Percentiles rank a stretch among this genome's conserved stretches.
These are phyloP conservation scores for Acer negundo DNA, from an alignment of 345 rosid species.

Conservation along the genomic window DNA sequence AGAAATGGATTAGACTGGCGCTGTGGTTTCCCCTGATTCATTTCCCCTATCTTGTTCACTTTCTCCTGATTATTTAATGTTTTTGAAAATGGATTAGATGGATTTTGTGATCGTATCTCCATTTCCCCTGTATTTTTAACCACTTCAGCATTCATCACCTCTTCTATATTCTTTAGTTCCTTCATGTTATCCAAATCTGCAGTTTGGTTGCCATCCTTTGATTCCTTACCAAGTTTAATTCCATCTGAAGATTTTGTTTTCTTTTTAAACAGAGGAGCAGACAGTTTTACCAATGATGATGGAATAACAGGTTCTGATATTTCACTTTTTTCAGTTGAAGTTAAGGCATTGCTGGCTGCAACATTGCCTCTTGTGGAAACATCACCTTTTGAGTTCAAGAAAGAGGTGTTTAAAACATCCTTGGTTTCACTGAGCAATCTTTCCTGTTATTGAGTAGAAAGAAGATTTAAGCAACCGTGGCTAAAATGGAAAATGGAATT, in stretches of 20 bases:
- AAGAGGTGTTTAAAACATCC: slow-evolving; percentile 24
- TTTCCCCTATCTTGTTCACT: slow-evolving; percentile 26
- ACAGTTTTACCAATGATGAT: slow-evolving; percentile 35
- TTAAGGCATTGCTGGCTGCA: slow-evolving; percentile 28
- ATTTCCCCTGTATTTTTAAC: slow-evolving; percentile 14
- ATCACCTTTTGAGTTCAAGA: slow-evolving; percentile 17
- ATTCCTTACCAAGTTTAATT: slow-evolving; percentile 35
- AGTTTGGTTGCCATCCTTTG: slow-evolving; percentile 27
- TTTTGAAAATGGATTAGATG: slow-evolving; percentile 30
- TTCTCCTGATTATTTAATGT: slow-evolving; percentile 30
- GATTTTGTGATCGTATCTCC: slow-evolving; percentile 18
- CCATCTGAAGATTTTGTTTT: slow-evolving; percentile 42
- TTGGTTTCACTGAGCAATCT: slow-evolving; percentile 62
- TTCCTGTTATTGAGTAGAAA: slow-evolving; percentile 50
- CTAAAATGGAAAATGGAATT: not conserved
- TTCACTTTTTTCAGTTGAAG: slow-evolving; percentile 33
- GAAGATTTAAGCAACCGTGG: slow-evolving; percentile 7
- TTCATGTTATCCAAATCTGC: slow-evolving; percentile 21
- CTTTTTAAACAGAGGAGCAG: slow-evolving; percentile 50
- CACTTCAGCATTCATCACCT: slow-evolving; percentile 5
- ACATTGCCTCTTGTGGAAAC: slow-evolving; percentile 20
- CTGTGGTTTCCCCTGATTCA: slow-evolving; percentile 23
- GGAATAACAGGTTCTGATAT: slow-evolving; percentile 33
- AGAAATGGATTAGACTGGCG: slow-evolving; percentile 57
- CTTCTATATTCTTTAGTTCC: slow-evolving; percentile 24